Base-by-base conservation (phyloP, 139 green algal species). In the Desmodesmus armatus region DNA sequence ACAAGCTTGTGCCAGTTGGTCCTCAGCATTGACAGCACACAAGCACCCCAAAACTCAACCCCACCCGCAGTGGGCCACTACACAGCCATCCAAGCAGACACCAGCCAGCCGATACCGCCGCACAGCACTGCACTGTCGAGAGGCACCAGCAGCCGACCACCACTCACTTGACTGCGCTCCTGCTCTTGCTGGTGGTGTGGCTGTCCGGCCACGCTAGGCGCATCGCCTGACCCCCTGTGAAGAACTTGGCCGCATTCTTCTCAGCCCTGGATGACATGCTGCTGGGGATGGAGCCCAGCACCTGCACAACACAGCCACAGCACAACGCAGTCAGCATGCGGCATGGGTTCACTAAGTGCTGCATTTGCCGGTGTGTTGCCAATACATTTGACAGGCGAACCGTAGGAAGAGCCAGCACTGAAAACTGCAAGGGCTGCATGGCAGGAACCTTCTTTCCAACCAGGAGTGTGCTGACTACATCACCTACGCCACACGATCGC, bases 121-220 rank as follows among this genome's bases (percentile, higher is more conserved):
- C 1, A 13, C 17, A 21, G 41, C 25, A 40, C 17, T 9, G 39
- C n/a, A n/a, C 1, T 44, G 44, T 39, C 37, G 13, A 1, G 17
- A 4, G 1, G 43, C 5, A 3, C 41, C 39, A 44, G 1, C 27
- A 62, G 19, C 1, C 21, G 51, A 62, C 19, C 51, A 62, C 19
- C 51, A 69, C 25, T 37, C 17, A 37, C 13, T 33, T 72, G 39
- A 99, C 96, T 3, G 94, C 94, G 55, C 92, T 93, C 39, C 98
- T 67, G 63, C 88, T 96, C 87, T 96, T 95, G 47, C 93, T 90
- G 69, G 62, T 93, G 31, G 87, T 33, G 0, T 91, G 91, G 0
- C 92, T 93, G n/a, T 94, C 92, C 0, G 95, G 95, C 96, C 96
- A 99, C 58, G 92, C 88, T 21, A 98, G 88, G 31, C 67, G n/a